Percentiles rank a stretch among this genome's conserved stretches.
Evolutionary conservation across 495 filamentous ascomycete species (phyloP).

Genomic region (Penicillium diatomitis): DNA sequence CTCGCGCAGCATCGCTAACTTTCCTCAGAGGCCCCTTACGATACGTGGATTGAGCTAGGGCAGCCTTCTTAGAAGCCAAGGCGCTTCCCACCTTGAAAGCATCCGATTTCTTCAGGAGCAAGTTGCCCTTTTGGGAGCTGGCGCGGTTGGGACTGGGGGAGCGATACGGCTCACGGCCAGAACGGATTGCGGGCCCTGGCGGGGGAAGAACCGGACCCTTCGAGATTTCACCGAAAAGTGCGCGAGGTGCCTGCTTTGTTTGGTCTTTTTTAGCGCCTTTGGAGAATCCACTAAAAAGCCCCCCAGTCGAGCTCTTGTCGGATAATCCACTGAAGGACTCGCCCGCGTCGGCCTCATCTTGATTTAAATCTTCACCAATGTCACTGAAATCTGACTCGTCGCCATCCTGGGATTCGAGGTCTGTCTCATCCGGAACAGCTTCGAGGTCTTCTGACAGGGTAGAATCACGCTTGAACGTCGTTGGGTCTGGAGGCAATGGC

Average conservation of each 20-base stretch:
- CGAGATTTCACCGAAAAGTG: slow-evolving; percentile 59
- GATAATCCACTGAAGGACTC: slow-evolving; percentile 52
- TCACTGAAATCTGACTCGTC: slow-evolving; percentile 32
- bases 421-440: slow-evolving; percentile 22
- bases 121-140: slow-evolving; percentile 32
- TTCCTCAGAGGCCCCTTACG: slow-evolving; percentile 21
- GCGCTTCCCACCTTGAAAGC: slow-evolving; percentile 37
- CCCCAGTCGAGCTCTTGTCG: slow-evolving; percentile 28
- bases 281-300: slow-evolving; percentile 32
- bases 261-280: slow-evolving; percentile 12
- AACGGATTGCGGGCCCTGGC: slow-evolving; percentile 32
- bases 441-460: slow-evolving; percentile 15
- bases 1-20: slow-evolving; percentile 17
- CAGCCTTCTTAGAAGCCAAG: slow-evolving; percentile 30
- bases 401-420: slow-evolving; percentile 18
- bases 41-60: slow-evolving; percentile 27
- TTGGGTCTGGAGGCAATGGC: slow-evolving; percentile 40
- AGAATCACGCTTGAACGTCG: slow-evolving; percentile 13
- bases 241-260: slow-evolving; percentile 16
- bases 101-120: slow-evolving; percentile 36
- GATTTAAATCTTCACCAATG: slow-evolving; percentile 41
- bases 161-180: slow-evolving; percentile 48
- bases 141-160: slow-evolving; percentile 72
- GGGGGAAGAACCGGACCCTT: slow-evolving; percentile 48
- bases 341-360: slow-evolving; percentile 47